Percentiles rank a stretch among this genome's conserved stretches.
Conservation (phyloP, 1,284 basidiomycete genomes). For the Ceratobasidium sp. region DNA sequence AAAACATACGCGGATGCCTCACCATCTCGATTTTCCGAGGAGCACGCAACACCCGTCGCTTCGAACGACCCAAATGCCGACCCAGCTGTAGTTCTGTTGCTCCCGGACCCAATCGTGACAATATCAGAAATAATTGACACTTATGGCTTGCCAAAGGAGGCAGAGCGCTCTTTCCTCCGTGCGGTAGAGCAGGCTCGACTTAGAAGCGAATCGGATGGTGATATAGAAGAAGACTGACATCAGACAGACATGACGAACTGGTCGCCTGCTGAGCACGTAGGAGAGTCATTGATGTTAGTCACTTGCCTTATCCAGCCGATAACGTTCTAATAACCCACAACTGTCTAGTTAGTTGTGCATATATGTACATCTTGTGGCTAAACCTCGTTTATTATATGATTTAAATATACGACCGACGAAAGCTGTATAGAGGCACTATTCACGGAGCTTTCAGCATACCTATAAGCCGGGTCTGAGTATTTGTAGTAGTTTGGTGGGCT, state of each 20-base stretch:
- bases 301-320: background rate
- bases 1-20: conserved; percentile 65
- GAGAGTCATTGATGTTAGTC: background rate
- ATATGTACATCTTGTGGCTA: no score
- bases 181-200: conserved; percentile 50
- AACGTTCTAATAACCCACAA: no score
- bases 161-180: conserved; percentile 46
- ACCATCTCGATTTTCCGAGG: conserved; percentile 50
- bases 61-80: conserved; percentile 27
- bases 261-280: background rate
- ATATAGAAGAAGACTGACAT: conserved; percentile 1
- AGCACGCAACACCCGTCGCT: conserved; percentile 34
- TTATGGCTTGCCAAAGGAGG: conserved; percentile 39
- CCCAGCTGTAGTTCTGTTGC: conserved; percentile 35
- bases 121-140: conserved; percentile 43
- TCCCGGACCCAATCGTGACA: conserved; percentile 23
- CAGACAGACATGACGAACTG: conserved; percentile 1
- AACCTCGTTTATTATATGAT: background rate
- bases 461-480: background rate
- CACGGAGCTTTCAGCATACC: no score
- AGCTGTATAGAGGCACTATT: background rate
- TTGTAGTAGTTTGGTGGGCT: conserved; percentile 13
- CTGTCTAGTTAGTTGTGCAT: no score
- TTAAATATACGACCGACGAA: background rate
- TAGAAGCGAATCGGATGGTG: conserved; percentile 28